Percentiles rank a stretch among this genome's conserved stretches.
phyloP scores from a whole-genome alignment of 192 early-diverging fungal genomes.

The Mortierella antarctica region DNA sequence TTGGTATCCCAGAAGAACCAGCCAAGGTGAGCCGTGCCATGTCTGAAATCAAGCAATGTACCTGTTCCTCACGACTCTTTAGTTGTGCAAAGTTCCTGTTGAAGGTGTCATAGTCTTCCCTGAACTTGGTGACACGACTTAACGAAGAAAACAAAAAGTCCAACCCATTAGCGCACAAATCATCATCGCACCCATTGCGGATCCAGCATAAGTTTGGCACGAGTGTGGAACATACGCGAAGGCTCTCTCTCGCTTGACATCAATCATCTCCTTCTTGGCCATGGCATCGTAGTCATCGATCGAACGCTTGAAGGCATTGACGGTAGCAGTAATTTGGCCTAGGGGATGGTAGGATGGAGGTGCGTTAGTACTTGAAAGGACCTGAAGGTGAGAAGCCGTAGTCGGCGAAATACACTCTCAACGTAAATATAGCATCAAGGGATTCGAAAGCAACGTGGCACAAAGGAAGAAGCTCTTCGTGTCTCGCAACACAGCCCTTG shows the following conservation, averaged over 20 bases:
- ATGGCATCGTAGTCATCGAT: constrained; percentile 69
- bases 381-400: neutral
- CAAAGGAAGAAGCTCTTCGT: too few relatives aligned
- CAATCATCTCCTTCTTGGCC: constrained; percentile 66
- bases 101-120: constrained; percentile 60
- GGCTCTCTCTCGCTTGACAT: constrained; percentile 64
- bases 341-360: constrained; percentile 4
- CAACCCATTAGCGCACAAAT: neutral
- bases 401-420: too few relatives aligned
- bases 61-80: constrained; percentile 62
- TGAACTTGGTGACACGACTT: constrained; percentile 65
- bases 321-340: constrained; percentile 66
- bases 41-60: neutral
- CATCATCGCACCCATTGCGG: neutral
- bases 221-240: constrained; percentile 51
- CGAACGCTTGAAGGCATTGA: constrained; percentile 61
- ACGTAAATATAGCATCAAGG: too few relatives aligned
- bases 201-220: neutral
- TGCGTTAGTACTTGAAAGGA: neutral
- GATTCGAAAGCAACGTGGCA: too few relatives aligned
- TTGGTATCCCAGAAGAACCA: neutral
- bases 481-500: too few relatives aligned
- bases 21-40: neutral
- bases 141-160: neutral
- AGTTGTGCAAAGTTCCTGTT: constrained; percentile 57